Percentiles rank a stretch among this genome's conserved stretches.
Conservation (phyloP, 1,284 basidiomycete genomes). For the Irpex lacteus region DNA sequence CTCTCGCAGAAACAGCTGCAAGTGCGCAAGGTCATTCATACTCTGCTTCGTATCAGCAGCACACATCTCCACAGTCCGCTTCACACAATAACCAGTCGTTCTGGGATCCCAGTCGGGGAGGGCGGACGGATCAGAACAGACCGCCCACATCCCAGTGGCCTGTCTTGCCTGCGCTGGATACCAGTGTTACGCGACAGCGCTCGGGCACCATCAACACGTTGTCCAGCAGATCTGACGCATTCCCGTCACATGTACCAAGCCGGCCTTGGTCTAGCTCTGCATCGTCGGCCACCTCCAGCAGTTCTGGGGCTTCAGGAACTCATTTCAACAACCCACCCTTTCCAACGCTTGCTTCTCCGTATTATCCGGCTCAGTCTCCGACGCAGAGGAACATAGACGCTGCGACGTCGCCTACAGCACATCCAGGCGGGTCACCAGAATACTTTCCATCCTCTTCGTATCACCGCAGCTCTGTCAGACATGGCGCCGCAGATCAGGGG, state of each 20-base stretch:
- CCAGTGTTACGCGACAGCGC: conserved; percentile 23
- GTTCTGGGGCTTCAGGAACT: conserved; percentile 23
- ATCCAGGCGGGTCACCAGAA: conserved; percentile 18
- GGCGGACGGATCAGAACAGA: conserved; percentile 17
- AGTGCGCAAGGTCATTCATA: conserved; percentile 16
- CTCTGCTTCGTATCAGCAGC: conserved; percentile 14
- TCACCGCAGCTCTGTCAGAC: conserved; percentile 10
- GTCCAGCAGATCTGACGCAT: conserved; percentile 21
- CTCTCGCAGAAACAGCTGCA: conserved; percentile 16
- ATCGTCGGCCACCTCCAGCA: conserved; percentile 26
- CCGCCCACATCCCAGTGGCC: conserved; percentile 22
- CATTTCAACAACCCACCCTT: conserved; percentile 25
- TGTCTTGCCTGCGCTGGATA: conserved; percentile 29
- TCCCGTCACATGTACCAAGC: conserved; percentile 26
- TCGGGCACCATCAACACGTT: conserved; percentile 14
- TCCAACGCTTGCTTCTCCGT: conserved; percentile 39
- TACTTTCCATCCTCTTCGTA: conserved; percentile 18
- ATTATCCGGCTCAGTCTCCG: conserved; percentile 38
- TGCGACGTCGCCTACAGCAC: conserved; percentile 22
- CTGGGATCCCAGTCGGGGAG: conserved; percentile 21
- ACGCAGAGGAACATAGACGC: conserved; percentile 19
- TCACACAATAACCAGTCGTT: conserved; percentile 11
- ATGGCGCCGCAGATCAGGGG: conserved; percentile 11
- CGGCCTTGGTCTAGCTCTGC: conserved; percentile 31
- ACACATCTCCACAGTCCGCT: conserved; percentile 11